Evolutionary conservation across 2,329 filamentous ascomycete genomes (phyloP), one percentile per base, ranked within the genome.

Genomic region (Sporothrix luriei): DNA sequence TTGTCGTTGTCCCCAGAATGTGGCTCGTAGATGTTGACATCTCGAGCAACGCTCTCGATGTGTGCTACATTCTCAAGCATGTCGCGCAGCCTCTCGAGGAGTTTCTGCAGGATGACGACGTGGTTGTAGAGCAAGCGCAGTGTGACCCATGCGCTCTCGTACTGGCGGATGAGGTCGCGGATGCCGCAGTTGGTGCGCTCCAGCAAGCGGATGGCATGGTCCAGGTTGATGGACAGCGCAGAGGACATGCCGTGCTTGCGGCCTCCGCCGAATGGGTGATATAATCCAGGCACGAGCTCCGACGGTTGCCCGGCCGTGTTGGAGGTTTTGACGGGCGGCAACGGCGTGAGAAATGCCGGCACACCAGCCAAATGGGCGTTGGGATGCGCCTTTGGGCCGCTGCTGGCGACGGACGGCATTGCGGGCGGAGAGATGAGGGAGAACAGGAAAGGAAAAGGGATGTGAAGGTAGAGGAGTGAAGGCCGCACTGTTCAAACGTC

Each of bases 121-220:
- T n/a, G 48, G 52, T 70, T 70, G 68, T 66, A 70, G 7, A 67
- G 52, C 5, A 29, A 1, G 38, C 61, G 40, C 59, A 70, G 52
- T 11, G 43, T 10, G 43, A 46, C 14, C 68, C 68, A 70, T 21
- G 68, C 68, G 16, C n/a, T 61, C 68, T 66, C 62, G 46, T 70
- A 52, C 54, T 61, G 62, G 16, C 52, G 62, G 33, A 70, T 66
- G 11, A 70, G 43, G 62, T 61, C 46, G 68, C 68, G 68, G 16
- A 70, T 59, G 61, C 19, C 21, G 10, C 11, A 6, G 29, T 67
- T 59, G 62, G 16, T 54, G 64, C 54, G 62, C 1, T 3, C 13
- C 5, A 67, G 62, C 26, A 54, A 33, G 19, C 4, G 14, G 16
- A 43, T 21, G 29, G 16, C 14, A 13, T 14, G 24, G 14, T 11